Percentiles rank a stretch among this genome's conserved stretches.
These are phyloP conservation scores for Artemisia princeps DNA, from an alignment of 140 eudicot genomes.

Conservation along the genomic window DNA sequence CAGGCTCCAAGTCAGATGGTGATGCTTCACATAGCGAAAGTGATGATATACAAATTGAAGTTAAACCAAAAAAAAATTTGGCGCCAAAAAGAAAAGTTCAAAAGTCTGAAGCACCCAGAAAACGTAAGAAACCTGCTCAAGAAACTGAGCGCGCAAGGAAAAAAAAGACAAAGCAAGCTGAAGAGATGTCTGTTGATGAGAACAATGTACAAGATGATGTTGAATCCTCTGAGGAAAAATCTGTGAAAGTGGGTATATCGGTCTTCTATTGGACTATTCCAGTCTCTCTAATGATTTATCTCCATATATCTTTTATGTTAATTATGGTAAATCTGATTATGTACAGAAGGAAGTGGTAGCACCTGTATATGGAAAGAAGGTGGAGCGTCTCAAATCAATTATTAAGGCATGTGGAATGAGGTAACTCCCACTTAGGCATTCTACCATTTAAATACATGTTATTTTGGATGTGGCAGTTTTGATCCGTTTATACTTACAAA, in stretches of 20 bases:
- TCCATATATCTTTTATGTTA: neutral
- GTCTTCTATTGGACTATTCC: neutral
- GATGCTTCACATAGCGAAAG: conserved; percentile 37
- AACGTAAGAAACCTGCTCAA: conserved; percentile 53
- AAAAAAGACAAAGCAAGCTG: conserved; percentile 38
- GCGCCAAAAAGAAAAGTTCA: conserved; percentile 39
- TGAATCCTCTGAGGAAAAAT: conserved; percentile 29
- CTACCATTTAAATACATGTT: neutral
- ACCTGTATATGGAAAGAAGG: conserved; percentile 78
- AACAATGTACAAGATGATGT: conserved; percentile 38
- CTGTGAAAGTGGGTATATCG: conserved; percentile 48
- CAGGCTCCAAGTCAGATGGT: conserved; percentile 32
- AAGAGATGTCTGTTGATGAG: conserved; percentile 43
- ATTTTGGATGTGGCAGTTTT: too few relatives aligned
- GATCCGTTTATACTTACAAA: too few relatives aligned
- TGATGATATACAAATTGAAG: conserved; percentile 37
- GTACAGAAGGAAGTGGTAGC: conserved; percentile 49
- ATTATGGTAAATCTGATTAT: conserved; percentile 25
- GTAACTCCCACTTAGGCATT: conserved; percentile 26
- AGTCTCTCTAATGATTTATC: too few relatives aligned
- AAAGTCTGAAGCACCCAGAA: conserved; percentile 43
- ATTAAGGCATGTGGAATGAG: conserved; percentile 90
- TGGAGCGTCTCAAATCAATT: conserved; percentile 73
- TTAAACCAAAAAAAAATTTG: conserved; percentile 43
- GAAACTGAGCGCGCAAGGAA: conserved; percentile 37